Percentiles rank a stretch among this genome's conserved stretches.
phyloP scores from a whole-genome alignment of 2,329 filamentous ascomycete genomes.

The Penicillium fuscoglaucum region DNA sequence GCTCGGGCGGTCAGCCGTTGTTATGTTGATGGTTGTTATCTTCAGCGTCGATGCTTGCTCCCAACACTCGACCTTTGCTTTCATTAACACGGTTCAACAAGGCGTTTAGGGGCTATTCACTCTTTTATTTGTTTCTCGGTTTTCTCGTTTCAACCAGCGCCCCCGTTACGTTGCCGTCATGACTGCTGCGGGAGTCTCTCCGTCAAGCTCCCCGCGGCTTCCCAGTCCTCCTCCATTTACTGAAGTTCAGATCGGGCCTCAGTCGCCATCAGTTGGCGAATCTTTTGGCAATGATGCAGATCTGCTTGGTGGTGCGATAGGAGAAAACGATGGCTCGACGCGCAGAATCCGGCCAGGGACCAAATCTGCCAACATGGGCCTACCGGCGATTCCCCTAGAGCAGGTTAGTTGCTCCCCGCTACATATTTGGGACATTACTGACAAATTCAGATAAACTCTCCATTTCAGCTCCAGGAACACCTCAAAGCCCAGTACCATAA shows the following conservation, averaged over 20 bases:
- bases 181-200: constrained; percentile 48
- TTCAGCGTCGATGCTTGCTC: constrained; percentile 19
- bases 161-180: constrained; percentile 31
- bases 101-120: constrained; percentile 20
- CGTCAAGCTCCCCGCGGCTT: constrained; percentile 81
- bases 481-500: constrained; percentile 87
- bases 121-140: constrained; percentile 18
- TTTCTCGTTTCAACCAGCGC: constrained; percentile 17
- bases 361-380: constrained; percentile 90
- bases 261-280: constrained; percentile 68
- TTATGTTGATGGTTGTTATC: constrained; percentile 24
- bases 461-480: constrained; percentile 96
- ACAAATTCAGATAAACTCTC: constrained; percentile 76
- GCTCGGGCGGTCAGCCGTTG: constrained; percentile 28
- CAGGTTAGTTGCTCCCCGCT: constrained; percentile 61
- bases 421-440: constrained; percentile 7
- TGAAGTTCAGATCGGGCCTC: constrained; percentile 85
- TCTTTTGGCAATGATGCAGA: constrained; percentile 60
- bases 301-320: constrained; percentile 53
- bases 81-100: constrained; percentile 7
- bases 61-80: constrained; percentile 17
- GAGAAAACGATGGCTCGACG: constrained; percentile 70
- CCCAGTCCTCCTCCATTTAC: constrained; percentile 93
- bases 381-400: constrained; percentile 78
- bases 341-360: constrained; percentile 90